Conservation (phyloP, 176 grass and related monocot genomes). For the Cenchrus americanus region DNA sequence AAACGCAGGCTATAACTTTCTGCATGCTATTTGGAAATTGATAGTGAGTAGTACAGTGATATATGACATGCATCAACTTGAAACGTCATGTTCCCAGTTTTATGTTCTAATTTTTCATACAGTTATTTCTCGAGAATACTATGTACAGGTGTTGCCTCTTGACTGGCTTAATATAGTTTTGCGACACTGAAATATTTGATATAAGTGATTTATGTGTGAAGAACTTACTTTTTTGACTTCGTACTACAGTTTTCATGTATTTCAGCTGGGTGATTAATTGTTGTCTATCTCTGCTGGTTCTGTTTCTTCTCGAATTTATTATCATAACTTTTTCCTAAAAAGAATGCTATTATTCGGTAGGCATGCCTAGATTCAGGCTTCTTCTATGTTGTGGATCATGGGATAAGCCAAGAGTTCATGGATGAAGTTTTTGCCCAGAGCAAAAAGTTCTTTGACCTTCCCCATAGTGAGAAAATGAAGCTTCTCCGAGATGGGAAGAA, state of each 20-base stretch:
- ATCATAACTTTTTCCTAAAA: background rate
- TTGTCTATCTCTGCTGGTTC: background rate
- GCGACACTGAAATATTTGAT: slow-evolving; percentile 7
- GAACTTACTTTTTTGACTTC: background rate
- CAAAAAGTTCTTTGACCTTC: slow-evolving; percentile 89
- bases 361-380: slow-evolving; percentile 96
- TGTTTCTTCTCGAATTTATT: slow-evolving; percentile 2
- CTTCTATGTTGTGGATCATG: slow-evolving; percentile 94
- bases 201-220: background rate
- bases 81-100: background rate
- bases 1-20: background rate
- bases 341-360: slow-evolving; percentile 40
- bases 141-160: background rate
- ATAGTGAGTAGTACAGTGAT: background rate
- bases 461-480: slow-evolving; percentile 84
- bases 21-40: slow-evolving; percentile 19
- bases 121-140: background rate
- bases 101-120: background rate
- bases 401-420: slow-evolving; percentile 84
- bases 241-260: background rate
- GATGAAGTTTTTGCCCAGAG: slow-evolving; percentile 85
- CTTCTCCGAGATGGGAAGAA: slow-evolving; percentile 80
- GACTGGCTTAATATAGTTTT: slow-evolving; percentile 23
- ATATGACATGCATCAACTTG: background rate
- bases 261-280: background rate